Evolutionary conservation across 2,329 filamentous ascomycete species (phyloP).

Genomic region (Aureobasidium sp.): DNA sequence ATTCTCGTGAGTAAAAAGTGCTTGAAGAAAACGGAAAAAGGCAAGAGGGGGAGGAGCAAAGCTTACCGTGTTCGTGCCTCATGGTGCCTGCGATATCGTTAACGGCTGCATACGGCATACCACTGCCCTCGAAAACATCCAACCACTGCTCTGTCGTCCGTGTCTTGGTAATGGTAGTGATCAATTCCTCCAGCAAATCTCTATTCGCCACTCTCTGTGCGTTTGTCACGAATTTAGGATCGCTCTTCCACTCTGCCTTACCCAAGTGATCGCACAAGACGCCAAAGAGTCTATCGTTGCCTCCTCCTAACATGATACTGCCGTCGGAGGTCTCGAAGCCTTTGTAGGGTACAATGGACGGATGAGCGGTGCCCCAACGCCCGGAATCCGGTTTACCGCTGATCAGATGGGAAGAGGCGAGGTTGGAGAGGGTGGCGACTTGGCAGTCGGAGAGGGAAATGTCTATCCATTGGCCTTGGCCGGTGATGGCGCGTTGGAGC

Average conservation of each 20-base stretch:
- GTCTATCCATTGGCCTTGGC: constrained; percentile 85
- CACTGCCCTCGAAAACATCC: constrained; percentile 73
- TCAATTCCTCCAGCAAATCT: constrained; percentile 64
- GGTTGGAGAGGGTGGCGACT: constrained; percentile 87
- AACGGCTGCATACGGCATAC: constrained; percentile 89
- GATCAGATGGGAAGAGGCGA: constrained; percentile 84
- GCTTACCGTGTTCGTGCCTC: constrained; percentile 69
- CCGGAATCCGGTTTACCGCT: constrained; percentile 81
- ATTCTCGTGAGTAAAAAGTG: too few species aligned
- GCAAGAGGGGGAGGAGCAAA: background rate
- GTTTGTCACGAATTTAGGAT: constrained; percentile 51
- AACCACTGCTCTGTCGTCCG: constrained; percentile 87
- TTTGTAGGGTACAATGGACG: constrained; percentile 94
- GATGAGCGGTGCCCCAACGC: constrained; percentile 93
- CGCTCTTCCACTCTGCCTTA: constrained; percentile 49
- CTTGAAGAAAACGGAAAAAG: background rate
- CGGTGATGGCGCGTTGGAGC: constrained; percentile 62
- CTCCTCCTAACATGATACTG: constrained; percentile 54
- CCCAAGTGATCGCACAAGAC: constrained; percentile 49
- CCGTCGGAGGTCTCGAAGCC: constrained; percentile 62
- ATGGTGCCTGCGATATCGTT: constrained; percentile 85
- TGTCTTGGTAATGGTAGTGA: constrained; percentile 63
- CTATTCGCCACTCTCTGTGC: constrained; percentile 57
- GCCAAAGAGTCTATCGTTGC: constrained; percentile 54
- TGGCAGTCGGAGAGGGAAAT: constrained; percentile 88